A percentile compares a stretch with the other conserved stretches of the same genome.
These are phyloP conservation scores for Termitomyces sp. DNA, from an alignment of 1,284 basidiomycete genomes.

Conservation along the genomic window DNA sequence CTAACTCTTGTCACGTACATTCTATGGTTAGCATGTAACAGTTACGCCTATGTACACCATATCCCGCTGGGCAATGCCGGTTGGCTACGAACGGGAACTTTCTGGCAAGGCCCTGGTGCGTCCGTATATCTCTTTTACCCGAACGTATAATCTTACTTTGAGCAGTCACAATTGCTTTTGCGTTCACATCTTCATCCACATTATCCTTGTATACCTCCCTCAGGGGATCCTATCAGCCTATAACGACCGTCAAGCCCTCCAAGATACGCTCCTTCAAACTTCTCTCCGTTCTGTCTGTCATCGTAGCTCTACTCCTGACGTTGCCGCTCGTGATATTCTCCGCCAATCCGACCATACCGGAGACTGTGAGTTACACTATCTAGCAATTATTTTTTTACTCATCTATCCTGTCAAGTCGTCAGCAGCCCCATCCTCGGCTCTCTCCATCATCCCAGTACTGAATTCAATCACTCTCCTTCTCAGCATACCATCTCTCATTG, in stretches of 20 bases:
- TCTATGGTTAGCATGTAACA: slow-evolving; percentile 51
- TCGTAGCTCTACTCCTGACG: slow-evolving; percentile 44
- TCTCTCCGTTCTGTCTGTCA: slow-evolving; percentile 48
- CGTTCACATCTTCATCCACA: slow-evolving; percentile 60
- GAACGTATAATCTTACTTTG: slow-evolving; percentile 4
- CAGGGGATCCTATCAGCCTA: slow-evolving; percentile 35
- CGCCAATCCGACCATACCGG: slow-evolving; percentile 37
- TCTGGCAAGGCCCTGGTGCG: slow-evolving; percentile 65
- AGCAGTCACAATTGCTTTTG: slow-evolving; percentile 52
- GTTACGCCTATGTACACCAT: slow-evolving; percentile 46
- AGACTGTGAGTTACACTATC: slow-evolving; percentile 30
- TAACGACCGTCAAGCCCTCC: slow-evolving; percentile 40
- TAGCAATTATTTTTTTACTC: slow-evolving; percentile 1
- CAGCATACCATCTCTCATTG: slow-evolving; percentile 55
- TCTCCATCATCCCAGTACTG: slow-evolving; percentile 35
- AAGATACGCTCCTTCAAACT: slow-evolving; percentile 53
- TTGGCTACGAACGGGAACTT: slow-evolving; percentile 39
- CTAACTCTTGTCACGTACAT: slow-evolving; percentile 53
- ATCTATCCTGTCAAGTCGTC: slow-evolving; percentile 14
- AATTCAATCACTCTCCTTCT: slow-evolving; percentile 51
- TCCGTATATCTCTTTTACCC: neutral
- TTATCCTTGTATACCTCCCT: slow-evolving; percentile 61
- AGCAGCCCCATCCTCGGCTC: slow-evolving; percentile 23
- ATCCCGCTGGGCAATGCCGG: slow-evolving; percentile 32
- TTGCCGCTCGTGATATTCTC: slow-evolving; percentile 57